Percentiles rank a stretch among this genome's conserved stretches.
phyloP scores from a whole-genome alignment of 805 yeast genomes.

The Teunomyces pallodes region DNA sequence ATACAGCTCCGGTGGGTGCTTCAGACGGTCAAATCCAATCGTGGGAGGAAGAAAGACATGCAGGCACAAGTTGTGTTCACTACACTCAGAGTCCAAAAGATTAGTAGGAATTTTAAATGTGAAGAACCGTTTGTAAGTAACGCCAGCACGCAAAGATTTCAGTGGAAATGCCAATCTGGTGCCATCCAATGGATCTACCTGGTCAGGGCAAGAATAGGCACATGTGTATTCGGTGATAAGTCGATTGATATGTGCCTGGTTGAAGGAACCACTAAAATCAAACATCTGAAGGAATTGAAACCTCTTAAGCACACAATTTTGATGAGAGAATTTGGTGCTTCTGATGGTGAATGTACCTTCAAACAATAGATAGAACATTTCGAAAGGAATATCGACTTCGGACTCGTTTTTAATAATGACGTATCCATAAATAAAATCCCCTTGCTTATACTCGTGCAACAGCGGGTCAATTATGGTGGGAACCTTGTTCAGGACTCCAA shows the following conservation, averaged over 20 bases:
- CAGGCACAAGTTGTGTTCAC: constrained; percentile 24
- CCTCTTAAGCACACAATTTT: not conserved
- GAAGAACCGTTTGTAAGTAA: constrained; percentile 36
- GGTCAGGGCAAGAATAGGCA: constrained; percentile 14
- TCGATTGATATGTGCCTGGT: constrained; percentile 33
- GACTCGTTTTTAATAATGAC: constrained; percentile 43
- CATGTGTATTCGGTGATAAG: constrained; percentile 22
- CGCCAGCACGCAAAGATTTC: constrained; percentile 18
- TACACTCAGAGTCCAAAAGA: constrained; percentile 38
- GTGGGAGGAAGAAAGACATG: constrained; percentile 40
- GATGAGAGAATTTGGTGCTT: constrained; percentile 10
- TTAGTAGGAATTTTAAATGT: constrained; percentile 39
- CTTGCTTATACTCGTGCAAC: constrained; percentile 55
- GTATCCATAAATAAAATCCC: constrained; percentile 65
- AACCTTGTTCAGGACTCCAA: constrained; percentile 24
- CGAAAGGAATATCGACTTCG: constrained; percentile 47
- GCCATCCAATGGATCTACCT: constrained; percentile 26
- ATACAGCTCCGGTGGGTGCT: constrained; percentile 5
- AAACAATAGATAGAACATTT: constrained; percentile 57
- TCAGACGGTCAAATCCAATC: constrained; percentile 17
- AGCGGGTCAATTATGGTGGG: constrained; percentile 31
- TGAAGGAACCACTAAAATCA: constrained; percentile 53
- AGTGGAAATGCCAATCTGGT: constrained; percentile 18
- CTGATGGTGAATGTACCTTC: constrained; percentile 47
- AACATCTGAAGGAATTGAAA: constrained; percentile 45